Conservation (phyloP, 805 yeast species). For the Saccharomycopsis synnaedendra region DNA sequence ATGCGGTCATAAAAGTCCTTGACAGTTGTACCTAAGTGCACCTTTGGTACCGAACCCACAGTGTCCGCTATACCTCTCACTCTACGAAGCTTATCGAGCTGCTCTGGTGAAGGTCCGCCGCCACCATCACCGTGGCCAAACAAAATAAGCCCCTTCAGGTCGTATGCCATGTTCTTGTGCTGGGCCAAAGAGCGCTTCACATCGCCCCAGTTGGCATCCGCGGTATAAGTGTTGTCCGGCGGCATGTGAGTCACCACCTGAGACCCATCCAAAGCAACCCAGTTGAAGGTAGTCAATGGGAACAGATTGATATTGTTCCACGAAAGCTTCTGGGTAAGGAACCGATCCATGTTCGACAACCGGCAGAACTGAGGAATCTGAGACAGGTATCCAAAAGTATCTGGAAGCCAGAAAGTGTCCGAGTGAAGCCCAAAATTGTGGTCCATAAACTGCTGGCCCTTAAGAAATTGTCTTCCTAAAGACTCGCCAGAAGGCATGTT, state of each 20-base stretch:
- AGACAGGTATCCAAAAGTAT: conserved; percentile 92
- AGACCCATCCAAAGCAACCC: conserved; percentile 92
- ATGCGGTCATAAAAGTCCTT: conserved; percentile 68
- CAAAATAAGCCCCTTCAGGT: conserved; percentile 68
- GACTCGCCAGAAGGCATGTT: conserved; percentile 95
- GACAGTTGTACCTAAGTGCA: conserved; percentile 67
- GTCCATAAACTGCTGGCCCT: conserved; percentile 81
- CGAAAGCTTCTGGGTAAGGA: conserved; percentile 85
- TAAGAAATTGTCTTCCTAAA: conserved; percentile 72
- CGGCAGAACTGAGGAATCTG: conserved; percentile 92
- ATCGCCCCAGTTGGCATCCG: conserved; percentile 88
- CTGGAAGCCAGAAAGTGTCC: conserved; percentile 88
- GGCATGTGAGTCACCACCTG: conserved; percentile 97
- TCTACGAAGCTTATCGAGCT: conserved; percentile 86
- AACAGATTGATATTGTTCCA: conserved; percentile 93
- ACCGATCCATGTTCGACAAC: conserved; percentile 71
- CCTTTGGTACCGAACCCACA: conserved; percentile 70
- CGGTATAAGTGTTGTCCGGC: conserved; percentile 92
- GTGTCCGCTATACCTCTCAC: conserved; percentile 80
- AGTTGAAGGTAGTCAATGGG: conserved; percentile 85
- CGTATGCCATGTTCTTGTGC: conserved; percentile 75
- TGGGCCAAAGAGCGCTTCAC: conserved; percentile 68
- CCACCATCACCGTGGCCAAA: conserved; percentile 98
- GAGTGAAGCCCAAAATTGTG: conserved; percentile 70
- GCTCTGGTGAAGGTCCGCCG: conserved; percentile 92